These are phyloP conservation scores for Neurospora discreta DNA, from an alignment of 495 filamentous ascomycete species.

Conservation along the genomic window DNA sequence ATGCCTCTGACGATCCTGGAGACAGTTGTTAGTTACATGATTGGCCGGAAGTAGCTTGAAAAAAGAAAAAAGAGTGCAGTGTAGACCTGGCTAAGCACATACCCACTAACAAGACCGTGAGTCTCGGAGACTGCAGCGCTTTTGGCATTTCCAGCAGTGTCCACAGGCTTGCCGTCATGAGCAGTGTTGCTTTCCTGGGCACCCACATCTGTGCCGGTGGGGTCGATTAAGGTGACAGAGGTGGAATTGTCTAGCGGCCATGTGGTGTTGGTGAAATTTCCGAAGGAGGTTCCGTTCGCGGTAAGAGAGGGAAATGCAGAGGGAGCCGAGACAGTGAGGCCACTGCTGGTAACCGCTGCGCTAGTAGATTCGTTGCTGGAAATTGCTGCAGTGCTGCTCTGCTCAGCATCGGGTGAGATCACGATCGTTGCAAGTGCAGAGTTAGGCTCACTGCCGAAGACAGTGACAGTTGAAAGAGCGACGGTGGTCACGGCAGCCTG, in stretches of 20 bases:
- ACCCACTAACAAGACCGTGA: neutral
- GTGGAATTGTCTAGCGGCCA: neutral
- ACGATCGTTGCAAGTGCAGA: neutral
- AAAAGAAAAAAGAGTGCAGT: neutral
- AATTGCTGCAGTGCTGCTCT: neutral
- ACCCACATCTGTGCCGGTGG: neutral
- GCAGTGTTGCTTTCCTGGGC: neutral
- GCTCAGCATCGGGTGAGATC: neutral
- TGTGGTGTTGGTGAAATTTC: neutral
- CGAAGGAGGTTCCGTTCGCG: neutral
- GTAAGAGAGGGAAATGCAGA: neutral
- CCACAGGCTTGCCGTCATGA: neutral
- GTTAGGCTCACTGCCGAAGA: neutral
- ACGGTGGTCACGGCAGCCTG: neutral
- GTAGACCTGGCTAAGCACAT: neutral
- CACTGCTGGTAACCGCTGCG: neutral
- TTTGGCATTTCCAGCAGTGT: neutral
- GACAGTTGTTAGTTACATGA: neutral
- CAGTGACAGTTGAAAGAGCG: neutral
- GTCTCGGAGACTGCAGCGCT: neutral
- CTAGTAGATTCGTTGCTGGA: neutral
- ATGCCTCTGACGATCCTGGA: neutral
- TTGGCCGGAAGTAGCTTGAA: neutral
- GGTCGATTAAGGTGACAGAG: neutral
- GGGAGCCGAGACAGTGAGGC: neutral